phyloP scores from a whole-genome alignment of 768 basidiomycete genomes.

The Nevesoporus exiguus region DNA sequence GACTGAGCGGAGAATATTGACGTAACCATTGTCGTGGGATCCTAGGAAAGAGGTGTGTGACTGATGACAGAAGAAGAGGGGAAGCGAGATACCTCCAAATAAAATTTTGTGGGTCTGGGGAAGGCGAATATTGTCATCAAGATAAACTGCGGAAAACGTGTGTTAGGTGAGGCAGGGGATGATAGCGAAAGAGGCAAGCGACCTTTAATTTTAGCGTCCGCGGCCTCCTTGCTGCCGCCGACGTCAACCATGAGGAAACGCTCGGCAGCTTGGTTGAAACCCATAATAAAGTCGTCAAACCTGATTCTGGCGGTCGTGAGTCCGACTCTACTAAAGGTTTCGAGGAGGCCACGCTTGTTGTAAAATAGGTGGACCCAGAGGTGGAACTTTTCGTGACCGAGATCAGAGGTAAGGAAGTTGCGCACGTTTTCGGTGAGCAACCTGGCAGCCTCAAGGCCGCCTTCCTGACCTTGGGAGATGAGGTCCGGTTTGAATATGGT shows the following conservation, averaged over 20 bases:
- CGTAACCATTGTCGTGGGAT: conserved; percentile 74
- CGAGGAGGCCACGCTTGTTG: conserved; percentile 57
- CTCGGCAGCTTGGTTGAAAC: conserved; percentile 67
- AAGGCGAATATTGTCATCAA: conserved; percentile 42
- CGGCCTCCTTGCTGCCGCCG: conserved; percentile 68
- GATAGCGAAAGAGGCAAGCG: background rate
- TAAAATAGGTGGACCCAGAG: conserved; percentile 62
- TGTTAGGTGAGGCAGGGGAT: conserved; percentile 6
- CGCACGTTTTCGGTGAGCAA: conserved; percentile 37
- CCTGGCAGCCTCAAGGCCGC: conserved; percentile 56
- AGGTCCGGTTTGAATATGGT: conserved; percentile 55
- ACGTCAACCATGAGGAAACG: conserved; percentile 70
- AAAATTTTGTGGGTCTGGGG: conserved; percentile 64
- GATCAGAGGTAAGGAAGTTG: conserved; percentile 18
- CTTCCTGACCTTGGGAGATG: conserved; percentile 51
- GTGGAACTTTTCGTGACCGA: conserved; percentile 35
- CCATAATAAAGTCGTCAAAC: conserved; percentile 63
- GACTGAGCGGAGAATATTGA: conserved; percentile 56
- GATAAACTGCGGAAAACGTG: conserved; percentile 31
- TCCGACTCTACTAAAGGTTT: conserved; percentile 41
- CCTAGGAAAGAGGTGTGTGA: conserved; percentile 36
- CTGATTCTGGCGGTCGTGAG: conserved; percentile 35
- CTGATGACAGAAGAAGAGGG: conserved; percentile 1
- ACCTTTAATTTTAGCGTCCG: conserved; percentile 77
- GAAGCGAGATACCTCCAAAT: conserved; percentile 52